Conservation (phyloP, 192 early-diverging fungal species). For the Backusella tarrabulga region DNA sequence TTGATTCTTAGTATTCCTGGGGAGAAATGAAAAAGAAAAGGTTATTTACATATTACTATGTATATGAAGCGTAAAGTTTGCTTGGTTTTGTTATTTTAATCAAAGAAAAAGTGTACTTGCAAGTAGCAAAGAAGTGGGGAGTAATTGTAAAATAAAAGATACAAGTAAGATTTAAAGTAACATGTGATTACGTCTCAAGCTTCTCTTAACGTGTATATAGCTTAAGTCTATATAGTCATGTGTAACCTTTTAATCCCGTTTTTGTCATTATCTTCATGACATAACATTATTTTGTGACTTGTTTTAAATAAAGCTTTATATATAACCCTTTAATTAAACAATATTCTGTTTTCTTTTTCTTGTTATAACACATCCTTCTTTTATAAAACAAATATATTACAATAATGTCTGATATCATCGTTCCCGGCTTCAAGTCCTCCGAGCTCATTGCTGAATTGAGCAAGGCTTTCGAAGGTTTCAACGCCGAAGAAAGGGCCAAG, state of each 20-base stretch:
- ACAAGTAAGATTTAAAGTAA: not conserved
- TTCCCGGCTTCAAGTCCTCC: constrained; percentile 74
- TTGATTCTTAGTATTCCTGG: not conserved
- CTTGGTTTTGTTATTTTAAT: too few relatives aligned
- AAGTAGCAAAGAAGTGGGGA: not conserved
- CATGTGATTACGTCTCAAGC: not conserved
- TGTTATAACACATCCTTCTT: not conserved
- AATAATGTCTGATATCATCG: constrained; percentile 30
- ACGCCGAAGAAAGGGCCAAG: constrained; percentile 56
- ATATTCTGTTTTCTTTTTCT: constrained; percentile 3
- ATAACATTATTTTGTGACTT: constrained; percentile 5
- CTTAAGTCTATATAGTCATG: not conserved
- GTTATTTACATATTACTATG: too few relatives aligned
- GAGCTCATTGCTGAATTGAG: constrained; percentile 70
- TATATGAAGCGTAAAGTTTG: too few relatives aligned
- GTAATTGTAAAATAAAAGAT: not conserved
- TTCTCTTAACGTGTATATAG: not conserved
- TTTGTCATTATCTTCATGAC: not conserved
- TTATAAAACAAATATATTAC: not conserved
- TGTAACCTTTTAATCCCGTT: not conserved
- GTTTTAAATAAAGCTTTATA: not conserved
- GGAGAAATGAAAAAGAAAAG: too few relatives aligned
- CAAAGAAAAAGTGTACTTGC: too few relatives aligned
- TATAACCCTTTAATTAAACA: not conserved
- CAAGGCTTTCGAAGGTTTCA: constrained; percentile 56